phyloP scores from a whole-genome alignment of 495 filamentous ascomycete species.

The Penicillium canescens region DNA sequence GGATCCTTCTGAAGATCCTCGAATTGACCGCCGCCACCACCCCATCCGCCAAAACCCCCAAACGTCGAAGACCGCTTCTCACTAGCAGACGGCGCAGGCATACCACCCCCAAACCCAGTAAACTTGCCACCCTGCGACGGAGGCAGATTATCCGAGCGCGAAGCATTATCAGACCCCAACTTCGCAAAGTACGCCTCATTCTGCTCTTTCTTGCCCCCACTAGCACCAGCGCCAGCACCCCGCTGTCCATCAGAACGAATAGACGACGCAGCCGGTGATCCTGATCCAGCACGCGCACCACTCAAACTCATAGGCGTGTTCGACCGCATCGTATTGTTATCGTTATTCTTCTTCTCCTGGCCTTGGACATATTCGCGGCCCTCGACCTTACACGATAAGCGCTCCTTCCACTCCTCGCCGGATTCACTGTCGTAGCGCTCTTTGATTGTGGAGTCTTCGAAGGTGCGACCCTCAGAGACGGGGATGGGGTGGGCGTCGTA shows the following conservation, averaged over 20 bases:
- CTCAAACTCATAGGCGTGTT: conserved; percentile 31
- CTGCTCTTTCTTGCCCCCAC: conserved; percentile 51
- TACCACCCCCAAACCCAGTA: conserved; percentile 79
- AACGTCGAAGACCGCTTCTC: conserved; percentile 26
- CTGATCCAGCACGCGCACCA: conserved; percentile 31
- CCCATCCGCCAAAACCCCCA: conserved; percentile 24
- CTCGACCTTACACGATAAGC: conserved; percentile 81
- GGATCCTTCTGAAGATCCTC: conserved; percentile 92
- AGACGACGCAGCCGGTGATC: conserved; percentile 28
- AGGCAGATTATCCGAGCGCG: conserved; percentile 68
- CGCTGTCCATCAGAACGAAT: conserved; percentile 25
- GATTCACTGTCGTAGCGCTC: conserved; percentile 84
- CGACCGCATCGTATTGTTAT: conserved; percentile 27
- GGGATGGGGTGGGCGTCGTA: conserved; percentile 73
- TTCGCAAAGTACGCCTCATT: conserved; percentile 91
- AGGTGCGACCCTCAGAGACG: conserved; percentile 55
- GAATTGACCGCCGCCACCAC: conserved; percentile 47
- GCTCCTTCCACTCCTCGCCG: conserved; percentile 95
- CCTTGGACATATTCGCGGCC: conserved; percentile 76
- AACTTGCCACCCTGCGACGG: conserved; percentile 93
- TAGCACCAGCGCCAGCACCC: conserved; percentile 7
- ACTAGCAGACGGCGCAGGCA: conserved; percentile 37
- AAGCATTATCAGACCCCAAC: conserved; percentile 76
- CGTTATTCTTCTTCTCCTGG: conserved; percentile 44
- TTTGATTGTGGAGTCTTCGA: conserved; percentile 74